Conservation (phyloP, 208 protist species). For the Trypanosomatidae sp. region DNA sequence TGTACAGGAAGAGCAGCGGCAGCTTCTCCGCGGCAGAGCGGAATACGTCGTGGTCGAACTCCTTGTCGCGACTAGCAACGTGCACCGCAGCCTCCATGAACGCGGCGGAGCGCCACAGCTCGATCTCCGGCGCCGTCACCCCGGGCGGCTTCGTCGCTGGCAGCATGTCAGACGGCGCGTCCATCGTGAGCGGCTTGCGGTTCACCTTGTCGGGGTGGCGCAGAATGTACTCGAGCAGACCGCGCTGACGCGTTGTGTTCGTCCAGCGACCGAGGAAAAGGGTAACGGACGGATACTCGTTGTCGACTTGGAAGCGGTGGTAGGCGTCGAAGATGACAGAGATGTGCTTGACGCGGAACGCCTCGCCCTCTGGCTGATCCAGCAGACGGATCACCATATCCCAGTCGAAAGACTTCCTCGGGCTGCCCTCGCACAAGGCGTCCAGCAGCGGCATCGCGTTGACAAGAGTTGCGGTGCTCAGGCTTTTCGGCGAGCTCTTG, state of each 20-base stretch:
- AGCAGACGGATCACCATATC: slow-evolving; percentile 73
- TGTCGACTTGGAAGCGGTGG: slow-evolving; percentile 68
- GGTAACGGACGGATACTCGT: slow-evolving; percentile 69
- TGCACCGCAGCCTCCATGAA: slow-evolving; percentile 86
- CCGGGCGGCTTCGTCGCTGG: slow-evolving; percentile 41
- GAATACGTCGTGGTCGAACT: slow-evolving; percentile 78
- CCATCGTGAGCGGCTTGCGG: slow-evolving; percentile 46
- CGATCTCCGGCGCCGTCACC: slow-evolving; percentile 46
- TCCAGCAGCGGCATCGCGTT: slow-evolving; percentile 78
- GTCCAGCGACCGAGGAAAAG: slow-evolving; percentile 83
- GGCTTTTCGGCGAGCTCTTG: slow-evolving; percentile 49
- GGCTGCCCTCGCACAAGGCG: slow-evolving; percentile 62
- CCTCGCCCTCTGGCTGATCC: slow-evolving; percentile 60
- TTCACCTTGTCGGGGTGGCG: slow-evolving; percentile 83
- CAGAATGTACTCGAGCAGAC: slow-evolving; percentile 81
- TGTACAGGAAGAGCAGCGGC: slow-evolving; percentile 74
- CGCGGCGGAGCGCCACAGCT: slow-evolving; percentile 77
- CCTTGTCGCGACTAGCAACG: slow-evolving; percentile 73
- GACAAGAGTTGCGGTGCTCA: slow-evolving; percentile 57
- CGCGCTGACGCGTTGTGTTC: slow-evolving; percentile 73
- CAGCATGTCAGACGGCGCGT: slow-evolving; percentile 61
- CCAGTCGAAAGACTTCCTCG: no score
- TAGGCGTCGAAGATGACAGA: slow-evolving; percentile 88
- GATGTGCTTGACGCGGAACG: slow-evolving; percentile 77
- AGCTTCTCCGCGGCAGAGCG: slow-evolving; percentile 60